A percentile compares a stretch with the other conserved stretches of the same genome.
Conservation (phyloP, 2,329 filamentous ascomycete genomes). For the Aspergillus floridensis region DNA sequence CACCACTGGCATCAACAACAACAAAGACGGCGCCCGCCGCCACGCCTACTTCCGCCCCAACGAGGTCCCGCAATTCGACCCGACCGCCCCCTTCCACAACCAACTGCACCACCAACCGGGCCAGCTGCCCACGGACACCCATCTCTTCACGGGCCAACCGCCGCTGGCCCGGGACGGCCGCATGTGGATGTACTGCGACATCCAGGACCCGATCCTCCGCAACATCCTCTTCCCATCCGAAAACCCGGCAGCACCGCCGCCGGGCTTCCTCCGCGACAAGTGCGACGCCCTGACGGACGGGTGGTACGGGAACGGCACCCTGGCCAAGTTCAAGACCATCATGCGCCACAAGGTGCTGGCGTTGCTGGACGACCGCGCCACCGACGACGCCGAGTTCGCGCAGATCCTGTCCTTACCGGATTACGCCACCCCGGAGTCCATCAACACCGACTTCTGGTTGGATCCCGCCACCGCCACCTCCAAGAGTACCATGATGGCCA, state of each 20-base stretch:
- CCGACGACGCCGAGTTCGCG: slow-evolving; percentile 36
- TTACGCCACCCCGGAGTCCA: slow-evolving; percentile 25
- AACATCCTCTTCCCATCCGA: slow-evolving; percentile 61
- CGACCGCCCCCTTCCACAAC: neutral
- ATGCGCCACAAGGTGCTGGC: slow-evolving; percentile 82
- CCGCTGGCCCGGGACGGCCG: slow-evolving; percentile 75
- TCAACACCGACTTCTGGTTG: slow-evolving; percentile 24
- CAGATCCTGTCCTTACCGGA: slow-evolving; percentile 41
- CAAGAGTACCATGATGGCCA: slow-evolving; percentile 31
- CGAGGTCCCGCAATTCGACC: slow-evolving; percentile 10
- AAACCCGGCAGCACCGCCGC: slow-evolving; percentile 12
- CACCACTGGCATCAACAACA: neutral
- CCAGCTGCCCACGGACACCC: slow-evolving; percentile 35
- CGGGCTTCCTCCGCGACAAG: slow-evolving; percentile 52
- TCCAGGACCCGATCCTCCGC: slow-evolving; percentile 73
- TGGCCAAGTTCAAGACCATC: slow-evolving; percentile 79
- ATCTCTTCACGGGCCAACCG: slow-evolving; percentile 77
- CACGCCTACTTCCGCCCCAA: slow-evolving; percentile 27
- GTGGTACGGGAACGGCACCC: slow-evolving; percentile 79
- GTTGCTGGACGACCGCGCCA: slow-evolving; percentile 48
- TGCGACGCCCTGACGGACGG: slow-evolving; percentile 67
- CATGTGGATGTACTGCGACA: slow-evolving; percentile 92
- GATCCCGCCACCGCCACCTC: slow-evolving; percentile 20
- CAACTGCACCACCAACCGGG: neutral
- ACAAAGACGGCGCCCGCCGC: slow-evolving; percentile 21